Conservation (phyloP, 2,329 filamentous ascomycete genomes). For the Helicocarpus griseus region DNA sequence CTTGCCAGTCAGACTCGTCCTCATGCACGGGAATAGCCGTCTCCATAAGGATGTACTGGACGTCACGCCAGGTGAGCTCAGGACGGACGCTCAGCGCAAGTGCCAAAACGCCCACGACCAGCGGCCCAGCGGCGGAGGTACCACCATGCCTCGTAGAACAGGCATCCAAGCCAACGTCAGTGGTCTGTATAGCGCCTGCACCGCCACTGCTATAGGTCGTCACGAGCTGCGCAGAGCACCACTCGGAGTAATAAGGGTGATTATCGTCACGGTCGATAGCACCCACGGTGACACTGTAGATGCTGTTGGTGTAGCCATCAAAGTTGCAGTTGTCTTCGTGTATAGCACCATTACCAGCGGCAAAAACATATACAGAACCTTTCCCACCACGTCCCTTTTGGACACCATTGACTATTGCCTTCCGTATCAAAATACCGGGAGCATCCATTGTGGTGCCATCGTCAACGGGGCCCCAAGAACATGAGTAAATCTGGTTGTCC, state of each 20-base stretch:
- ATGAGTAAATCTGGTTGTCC: slow-evolving; percentile 94
- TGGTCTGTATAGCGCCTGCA: slow-evolving; percentile 87
- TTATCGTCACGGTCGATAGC: slow-evolving; percentile 76
- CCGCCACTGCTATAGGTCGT: slow-evolving; percentile 94
- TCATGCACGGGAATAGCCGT: slow-evolving; percentile 73
- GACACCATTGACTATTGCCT: slow-evolving; percentile 84
- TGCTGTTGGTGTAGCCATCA: slow-evolving; percentile 98
- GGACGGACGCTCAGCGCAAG: slow-evolving; percentile 76
- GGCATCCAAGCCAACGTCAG: slow-evolving; percentile 73
- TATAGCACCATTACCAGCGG: slow-evolving; percentile 83
- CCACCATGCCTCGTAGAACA: slow-evolving; percentile 83
- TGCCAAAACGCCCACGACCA: slow-evolving; percentile 86
- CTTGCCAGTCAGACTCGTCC: slow-evolving; percentile 68
- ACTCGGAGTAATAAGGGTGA: slow-evolving; percentile 95
- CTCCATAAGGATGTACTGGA: slow-evolving; percentile 82
- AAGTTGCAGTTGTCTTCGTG: slow-evolving; percentile 97
- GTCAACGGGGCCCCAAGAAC: slow-evolving; percentile 95
- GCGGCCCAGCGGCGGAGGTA: slow-evolving; percentile 86
- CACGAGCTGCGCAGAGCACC: slow-evolving; percentile 88
- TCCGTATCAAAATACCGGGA: slow-evolving; percentile 76
- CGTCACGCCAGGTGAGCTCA: slow-evolving; percentile 83
- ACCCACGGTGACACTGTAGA: slow-evolving; percentile 95
- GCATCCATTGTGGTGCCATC: slow-evolving; percentile 91
- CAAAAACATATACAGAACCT: slow-evolving; percentile 93
- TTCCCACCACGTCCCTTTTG: slow-evolving; percentile 75